These are phyloP conservation scores for Boletus sp. DNA, from an alignment of 1,284 basidiomycete species.

Conservation along the genomic window DNA sequence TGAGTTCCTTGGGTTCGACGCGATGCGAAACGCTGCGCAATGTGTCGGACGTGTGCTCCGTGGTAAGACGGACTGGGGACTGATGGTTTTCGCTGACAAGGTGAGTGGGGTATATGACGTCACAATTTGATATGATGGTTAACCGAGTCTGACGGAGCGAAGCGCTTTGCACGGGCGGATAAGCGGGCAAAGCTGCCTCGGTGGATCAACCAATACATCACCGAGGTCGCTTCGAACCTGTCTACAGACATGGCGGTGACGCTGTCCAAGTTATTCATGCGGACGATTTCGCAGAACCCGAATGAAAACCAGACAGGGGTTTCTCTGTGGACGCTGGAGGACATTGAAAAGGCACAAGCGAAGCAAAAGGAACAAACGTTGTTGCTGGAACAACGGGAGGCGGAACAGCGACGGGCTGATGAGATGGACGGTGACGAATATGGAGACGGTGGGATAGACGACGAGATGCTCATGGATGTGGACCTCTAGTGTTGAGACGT, in stretches of 20 bases:
- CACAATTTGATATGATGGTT: background rate
- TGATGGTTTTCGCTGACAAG: constrained; percentile 99
- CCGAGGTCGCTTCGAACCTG: constrained; percentile 93
- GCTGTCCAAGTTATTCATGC: constrained; percentile 94
- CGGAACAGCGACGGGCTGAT: constrained; percentile 35
- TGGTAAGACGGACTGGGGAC: constrained; percentile 98
- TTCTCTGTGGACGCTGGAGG: constrained; percentile 89
- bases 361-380: constrained; percentile 63
- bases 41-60: constrained; percentile 97
- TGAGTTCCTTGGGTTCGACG: constrained; percentile 98
- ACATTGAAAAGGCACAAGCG: constrained; percentile 77
- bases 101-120: constrained; percentile 41
- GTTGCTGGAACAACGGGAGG: constrained; percentile 39
- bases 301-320: constrained; percentile 94
- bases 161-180: constrained; percentile 96
- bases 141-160: constrained; percentile 13
- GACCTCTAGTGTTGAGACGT: constrained; percentile 43
- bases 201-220: constrained; percentile 99
- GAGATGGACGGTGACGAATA: constrained; percentile 54
- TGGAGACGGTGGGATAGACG: constrained; percentile 70
- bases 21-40: constrained; percentile 98
- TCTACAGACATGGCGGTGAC: constrained; percentile 99
- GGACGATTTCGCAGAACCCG: constrained; percentile 95
- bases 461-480: constrained; percentile 59
- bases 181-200: constrained; percentile 96